Conservation (phyloP, 176 grass and related monocot genomes). For the Urochloa ruziziensis region DNA sequence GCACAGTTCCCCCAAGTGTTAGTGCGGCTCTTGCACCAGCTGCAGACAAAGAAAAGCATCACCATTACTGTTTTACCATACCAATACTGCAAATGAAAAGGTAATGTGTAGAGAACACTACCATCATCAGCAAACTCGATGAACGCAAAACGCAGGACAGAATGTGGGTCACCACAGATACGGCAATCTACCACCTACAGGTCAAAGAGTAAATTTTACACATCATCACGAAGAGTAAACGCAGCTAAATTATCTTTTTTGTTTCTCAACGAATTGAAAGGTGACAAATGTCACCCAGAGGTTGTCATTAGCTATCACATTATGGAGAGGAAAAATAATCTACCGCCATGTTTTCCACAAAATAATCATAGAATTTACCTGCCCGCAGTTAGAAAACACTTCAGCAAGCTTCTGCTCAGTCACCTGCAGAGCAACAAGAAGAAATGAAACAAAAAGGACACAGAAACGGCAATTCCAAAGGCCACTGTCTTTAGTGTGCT, state of each 20-base stretch:
- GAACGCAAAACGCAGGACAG: constrained; percentile 89
- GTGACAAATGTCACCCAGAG: neutral
- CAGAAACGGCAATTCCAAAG: neutral
- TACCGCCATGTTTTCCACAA: neutral
- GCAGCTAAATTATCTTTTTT: neutral
- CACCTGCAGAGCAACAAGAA: constrained; percentile 52
- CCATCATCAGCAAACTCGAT: constrained; percentile 93
- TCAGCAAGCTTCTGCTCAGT: constrained; percentile 97
- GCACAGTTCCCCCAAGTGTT: constrained; percentile 64
- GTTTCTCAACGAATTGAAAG: neutral
- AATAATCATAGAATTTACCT: constrained; percentile 57
- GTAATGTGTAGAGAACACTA: constrained; percentile 20
- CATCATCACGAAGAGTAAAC: neutral
- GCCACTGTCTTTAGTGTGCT: constrained; percentile 15
- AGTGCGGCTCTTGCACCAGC: constrained; percentile 77
- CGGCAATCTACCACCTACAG: constrained; percentile 90
- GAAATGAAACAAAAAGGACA: constrained; percentile 27
- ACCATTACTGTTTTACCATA: constrained; percentile 11
- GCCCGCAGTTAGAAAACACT: constrained; percentile 84
- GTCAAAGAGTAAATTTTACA: neutral
- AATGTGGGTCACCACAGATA: constrained; percentile 90
- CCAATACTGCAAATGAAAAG: constrained; percentile 28
- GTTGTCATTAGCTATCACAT: neutral
- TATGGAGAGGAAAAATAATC: neutral
- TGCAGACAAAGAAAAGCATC: constrained; percentile 39